phyloP scores from a whole-genome alignment of 2,329 filamentous ascomycete genomes.

The Zymoseptoria brevis region DNA sequence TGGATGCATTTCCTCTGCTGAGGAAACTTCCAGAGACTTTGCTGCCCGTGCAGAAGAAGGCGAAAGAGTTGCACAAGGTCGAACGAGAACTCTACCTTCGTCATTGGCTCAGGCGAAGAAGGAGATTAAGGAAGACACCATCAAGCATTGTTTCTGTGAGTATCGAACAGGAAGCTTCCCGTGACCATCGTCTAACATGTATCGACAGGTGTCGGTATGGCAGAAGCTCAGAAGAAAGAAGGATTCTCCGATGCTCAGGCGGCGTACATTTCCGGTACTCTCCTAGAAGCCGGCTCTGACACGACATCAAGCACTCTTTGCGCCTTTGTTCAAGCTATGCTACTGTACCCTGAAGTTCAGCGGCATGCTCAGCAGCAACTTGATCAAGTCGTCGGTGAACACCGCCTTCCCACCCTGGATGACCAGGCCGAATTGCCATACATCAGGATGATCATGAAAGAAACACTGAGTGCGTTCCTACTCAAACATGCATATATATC shows the following conservation, averaged over 20 bases:
- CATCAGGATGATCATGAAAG: slow-evolving; percentile 16
- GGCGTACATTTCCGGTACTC: slow-evolving; percentile 28
- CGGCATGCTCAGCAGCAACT: slow-evolving; percentile 16
- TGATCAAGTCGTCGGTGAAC: slow-evolving; percentile 14
- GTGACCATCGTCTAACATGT: neutral
- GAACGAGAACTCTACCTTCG: slow-evolving; percentile 17
- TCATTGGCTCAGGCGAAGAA: slow-evolving; percentile 20
- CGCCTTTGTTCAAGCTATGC: slow-evolving; percentile 29
- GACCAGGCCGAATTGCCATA: slow-evolving; percentile 14
- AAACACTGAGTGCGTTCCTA: slow-evolving; percentile 7
- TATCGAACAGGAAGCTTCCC: too few relatives aligned
- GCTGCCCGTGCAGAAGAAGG: slow-evolving; percentile 11
- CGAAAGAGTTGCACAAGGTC: slow-evolving; percentile 17
- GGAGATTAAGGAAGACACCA: slow-evolving; percentile 13
- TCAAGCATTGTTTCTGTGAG: slow-evolving; percentile 19
- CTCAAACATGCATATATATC: too few relatives aligned
- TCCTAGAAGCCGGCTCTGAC: slow-evolving; percentile 37
- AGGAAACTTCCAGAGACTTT: slow-evolving; percentile 37
- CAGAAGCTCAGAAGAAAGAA: slow-evolving; percentile 19
- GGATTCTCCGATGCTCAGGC: slow-evolving; percentile 19
- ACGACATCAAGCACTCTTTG: slow-evolving; percentile 30
- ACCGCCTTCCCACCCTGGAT: slow-evolving; percentile 13
- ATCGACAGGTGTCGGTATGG: slow-evolving; percentile 13
- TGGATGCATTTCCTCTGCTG: slow-evolving; percentile 42
- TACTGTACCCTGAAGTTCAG: slow-evolving; percentile 16